Base-by-base conservation (phyloP, 495 filamentous ascomycete species). In the Daldinia loculata region DNA sequence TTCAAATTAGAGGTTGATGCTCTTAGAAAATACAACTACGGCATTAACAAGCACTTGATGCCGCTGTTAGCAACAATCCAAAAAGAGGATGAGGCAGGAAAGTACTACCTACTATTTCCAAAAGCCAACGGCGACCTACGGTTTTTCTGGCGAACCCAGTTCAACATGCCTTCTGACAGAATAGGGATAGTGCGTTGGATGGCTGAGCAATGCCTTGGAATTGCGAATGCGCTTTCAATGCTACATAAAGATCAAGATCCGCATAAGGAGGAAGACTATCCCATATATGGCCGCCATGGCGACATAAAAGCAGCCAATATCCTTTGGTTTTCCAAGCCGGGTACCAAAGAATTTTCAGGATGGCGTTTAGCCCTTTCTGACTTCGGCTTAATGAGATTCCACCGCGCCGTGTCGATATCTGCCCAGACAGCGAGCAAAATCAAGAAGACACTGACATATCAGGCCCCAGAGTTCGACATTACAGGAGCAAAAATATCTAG, bases 301-400 rank as follows among this genome's bases (percentile, higher is more conserved):
- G 67, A 70, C n/a, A 59, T 70, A 27, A 70, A 70, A 56, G 67
- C 67, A 0, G 56, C 11, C 0, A 70, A 70, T n/a, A 70, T 70
- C 7, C 61, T 70, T 4, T 70, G 67, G 67, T 70, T 70, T 38
- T 32, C 61, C 7, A 56, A 70, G 22, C 61, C 61, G 7, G 38
- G n/a, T 3, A 14, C 11, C 14, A 0, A 11, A 12, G 67, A 56
- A 2, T 56, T 56, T 19, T n/a, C 26, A 0, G 56, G 55, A 39
- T 70, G 67, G 67, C 22, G 53, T 6, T 19, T 70, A 15, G 67
- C 61, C 2, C 61, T 70, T 0, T 53, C 67, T 0, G 67, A 70
- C 22, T 70, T 70, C 12, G 67, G 67, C 0, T 65, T 70, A 6
- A 56, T 50, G 38, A 38, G 50, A 41, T 70, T 70, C 5, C 67